phyloP scores from a whole-genome alignment of 768 basidiomycete genomes.

The Tephrocybe sp. region DNA sequence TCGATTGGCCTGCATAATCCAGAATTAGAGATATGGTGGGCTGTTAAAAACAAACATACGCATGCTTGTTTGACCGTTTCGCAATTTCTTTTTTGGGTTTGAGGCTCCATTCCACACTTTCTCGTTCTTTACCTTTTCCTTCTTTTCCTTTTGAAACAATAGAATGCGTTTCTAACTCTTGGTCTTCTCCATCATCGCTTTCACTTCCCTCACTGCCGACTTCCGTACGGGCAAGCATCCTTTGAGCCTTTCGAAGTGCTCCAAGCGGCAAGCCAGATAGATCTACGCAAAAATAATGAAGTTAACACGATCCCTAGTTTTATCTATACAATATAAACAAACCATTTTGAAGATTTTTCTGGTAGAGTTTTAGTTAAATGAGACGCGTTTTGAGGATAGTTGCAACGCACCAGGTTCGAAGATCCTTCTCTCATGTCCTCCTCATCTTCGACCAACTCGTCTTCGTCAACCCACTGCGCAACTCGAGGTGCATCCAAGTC shows the following conservation, averaged over 20 bases:
- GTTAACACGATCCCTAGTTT: background rate
- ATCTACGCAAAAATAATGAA: slow-evolving; percentile 32
- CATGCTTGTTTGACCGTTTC: slow-evolving; percentile 78
- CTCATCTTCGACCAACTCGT: slow-evolving; percentile 34
- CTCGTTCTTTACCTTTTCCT: slow-evolving; percentile 23
- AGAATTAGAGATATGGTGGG: background rate
- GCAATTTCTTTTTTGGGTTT: slow-evolving; percentile 43
- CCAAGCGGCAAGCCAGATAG: slow-evolving; percentile 62
- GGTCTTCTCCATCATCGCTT: slow-evolving; percentile 14
- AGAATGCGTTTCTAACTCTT: slow-evolving; percentile 3
- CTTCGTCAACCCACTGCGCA: slow-evolving; percentile 59
- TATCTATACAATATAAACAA: background rate
- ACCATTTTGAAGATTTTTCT: slow-evolving; percentile 11
- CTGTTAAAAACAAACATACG: slow-evolving; percentile 50
- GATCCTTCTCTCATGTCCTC: slow-evolving; percentile 23
- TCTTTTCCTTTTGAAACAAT: slow-evolving; percentile 10
- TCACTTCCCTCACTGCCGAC: slow-evolving; percentile 25
- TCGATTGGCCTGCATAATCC: slow-evolving; percentile 61
- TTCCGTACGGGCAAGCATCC: slow-evolving; percentile 42
- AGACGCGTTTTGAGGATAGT: background rate
- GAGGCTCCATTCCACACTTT: slow-evolving; percentile 39
- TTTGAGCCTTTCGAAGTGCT: slow-evolving; percentile 62
- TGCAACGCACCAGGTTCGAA: slow-evolving; percentile 26
- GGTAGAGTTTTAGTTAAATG: background rate
- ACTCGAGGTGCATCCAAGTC: slow-evolving; percentile 55